Evolutionary conservation across 768 basidiomycete genomes (phyloP), one percentile per base, ranked within the genome.

Genomic region (Leccinum boreale): DNA sequence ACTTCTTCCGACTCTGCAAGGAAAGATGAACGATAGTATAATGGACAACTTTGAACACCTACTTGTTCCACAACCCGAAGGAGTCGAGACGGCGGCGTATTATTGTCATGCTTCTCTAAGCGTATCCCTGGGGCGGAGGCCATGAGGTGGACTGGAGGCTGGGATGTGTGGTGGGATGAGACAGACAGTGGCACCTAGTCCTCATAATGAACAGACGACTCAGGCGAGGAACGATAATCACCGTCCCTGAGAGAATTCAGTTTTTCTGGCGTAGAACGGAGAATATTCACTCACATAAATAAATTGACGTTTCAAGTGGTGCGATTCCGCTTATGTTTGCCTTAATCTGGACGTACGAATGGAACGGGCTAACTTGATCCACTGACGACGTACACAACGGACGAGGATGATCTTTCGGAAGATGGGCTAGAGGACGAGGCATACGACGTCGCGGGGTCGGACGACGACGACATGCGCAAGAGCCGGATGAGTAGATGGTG

Each of bases 351-450:
- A 44, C 73, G 76, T 54, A 77, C 70, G 59, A 78, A 72, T 17
- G 81, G 75, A n/a, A 61, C 59, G 24, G 55, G 62, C 44, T 58
- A 62, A 52, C 73, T 74, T 55, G 75, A 78, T 67, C 60, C 60
- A 24, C 44, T 78, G 60, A 75, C 79, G 2, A 77, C 81, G 8
- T 85, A n/a, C n/a, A n/a, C n/a, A n/a, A n/a, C n/a, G n/a, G n/a
- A n/a, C n/a, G n/a, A n/a, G n/a, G n/a, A n/a, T 19, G 82, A 68
- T 56, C 48, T 67, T 33, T 71, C 66, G 17, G 64, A 62, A 51
- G 67, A 70, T 29, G 66, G 65, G 52, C 53, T 60, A 28, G 74
- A 74, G 56, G 65, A 72, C 60, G 62, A 65, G 52, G 66, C 65
- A 10, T 59, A 68, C 50, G 56, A 63, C 29, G 62, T 21, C 46